Evolutionary conservation across 805 yeast genomes (phyloP).

Genomic region (Sugiyamaella boreocaroliniensis): DNA sequence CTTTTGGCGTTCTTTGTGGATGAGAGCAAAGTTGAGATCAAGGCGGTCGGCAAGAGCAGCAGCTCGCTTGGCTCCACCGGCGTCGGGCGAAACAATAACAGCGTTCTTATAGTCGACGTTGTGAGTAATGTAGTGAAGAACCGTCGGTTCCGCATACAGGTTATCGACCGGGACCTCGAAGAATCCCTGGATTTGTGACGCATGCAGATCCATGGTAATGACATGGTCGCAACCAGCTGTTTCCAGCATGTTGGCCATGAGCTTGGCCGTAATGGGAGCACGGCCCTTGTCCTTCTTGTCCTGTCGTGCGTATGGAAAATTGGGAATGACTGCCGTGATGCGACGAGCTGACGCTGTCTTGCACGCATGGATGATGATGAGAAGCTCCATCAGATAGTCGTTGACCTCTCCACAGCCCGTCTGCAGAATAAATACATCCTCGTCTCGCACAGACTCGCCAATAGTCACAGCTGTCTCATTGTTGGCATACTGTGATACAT

Average conservation of each 20-base stretch:
- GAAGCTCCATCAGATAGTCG: conserved; percentile 78
- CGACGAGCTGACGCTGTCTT: conserved; percentile 92
- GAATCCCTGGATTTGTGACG: conserved; percentile 96
- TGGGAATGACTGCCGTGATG: conserved; percentile 91
- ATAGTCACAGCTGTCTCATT: conserved; percentile 83
- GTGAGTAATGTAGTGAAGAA: conserved; percentile 70
- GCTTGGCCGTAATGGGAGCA: conserved; percentile 93
- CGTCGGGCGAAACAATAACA: conserved; percentile 92
- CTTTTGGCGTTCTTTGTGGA: conserved; percentile 90
- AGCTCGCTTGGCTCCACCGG: conserved; percentile 98
- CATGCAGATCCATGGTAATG: conserved; percentile 94
- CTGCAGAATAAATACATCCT: conserved; percentile 78
- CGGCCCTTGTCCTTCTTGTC: conserved; percentile 94
- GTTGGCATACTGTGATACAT: conserved; percentile 79
- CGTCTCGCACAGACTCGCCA: conserved; percentile 85
- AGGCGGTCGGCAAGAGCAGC: conserved; percentile 89
- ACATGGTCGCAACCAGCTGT: conserved; percentile 95
- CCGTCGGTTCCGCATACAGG: conserved; percentile 90
- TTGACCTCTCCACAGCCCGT: conserved; percentile 83
- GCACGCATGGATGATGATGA: conserved; percentile 90
- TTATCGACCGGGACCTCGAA: conserved; percentile 94
- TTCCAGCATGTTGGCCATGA: conserved; percentile 83
- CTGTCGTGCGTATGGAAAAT: conserved; percentile 95
- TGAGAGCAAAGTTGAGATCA: conserved; percentile 88
- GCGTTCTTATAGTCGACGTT: conserved; percentile 50